Evolutionary conservation across 2,329 filamentous ascomycete genomes (phyloP).

Genomic region (Colletotrichum chlorophyti): DNA sequence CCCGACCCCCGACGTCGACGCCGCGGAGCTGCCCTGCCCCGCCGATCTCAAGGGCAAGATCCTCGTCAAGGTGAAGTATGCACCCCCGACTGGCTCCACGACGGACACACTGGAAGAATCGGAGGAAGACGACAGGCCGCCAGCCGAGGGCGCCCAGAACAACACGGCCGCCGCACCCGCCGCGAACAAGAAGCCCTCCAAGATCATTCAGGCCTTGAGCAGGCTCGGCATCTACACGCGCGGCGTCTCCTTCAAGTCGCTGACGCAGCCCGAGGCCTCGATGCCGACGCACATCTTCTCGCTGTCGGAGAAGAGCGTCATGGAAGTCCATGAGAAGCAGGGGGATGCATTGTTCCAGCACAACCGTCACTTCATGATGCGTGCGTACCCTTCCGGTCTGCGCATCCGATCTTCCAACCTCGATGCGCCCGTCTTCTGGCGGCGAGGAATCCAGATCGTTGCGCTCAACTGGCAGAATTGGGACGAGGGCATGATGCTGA

Average conservation of each 20-base stretch:
- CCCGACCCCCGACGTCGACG: constrained; percentile 55
- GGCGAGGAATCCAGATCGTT: constrained; percentile 87
- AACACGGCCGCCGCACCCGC: constrained; percentile 33
- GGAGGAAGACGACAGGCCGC: constrained; percentile 44
- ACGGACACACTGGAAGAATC: constrained; percentile 41
- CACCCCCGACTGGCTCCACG: constrained; percentile 48
- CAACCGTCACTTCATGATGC: constrained; percentile 83
- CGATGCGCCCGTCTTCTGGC: constrained; percentile 85
- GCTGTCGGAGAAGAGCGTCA: constrained; percentile 68
- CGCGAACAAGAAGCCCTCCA: constrained; percentile 53
- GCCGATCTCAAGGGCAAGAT: constrained; percentile 78
- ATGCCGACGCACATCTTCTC: constrained; percentile 76
- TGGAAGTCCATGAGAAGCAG: constrained; percentile 62
- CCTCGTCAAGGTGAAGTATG: constrained; percentile 81
- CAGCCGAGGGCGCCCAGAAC: constrained; percentile 47
- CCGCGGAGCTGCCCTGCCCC: constrained; percentile 68
- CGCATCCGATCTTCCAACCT: constrained; percentile 86
- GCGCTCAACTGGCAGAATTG: constrained; percentile 93
- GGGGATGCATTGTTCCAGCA: constrained; percentile 72
- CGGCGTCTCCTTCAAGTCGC: constrained; percentile 81
- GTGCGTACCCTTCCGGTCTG: constrained; percentile 84
- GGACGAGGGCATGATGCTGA: constrained; percentile 95
- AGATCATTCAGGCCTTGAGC: constrained; percentile 77
- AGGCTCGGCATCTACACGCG: constrained; percentile 82
- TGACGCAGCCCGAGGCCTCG: constrained; percentile 72